These are phyloP conservation scores for Candolleomyces aberdarensis DNA, from an alignment of 768 basidiomycete genomes.

Conservation along the genomic window DNA sequence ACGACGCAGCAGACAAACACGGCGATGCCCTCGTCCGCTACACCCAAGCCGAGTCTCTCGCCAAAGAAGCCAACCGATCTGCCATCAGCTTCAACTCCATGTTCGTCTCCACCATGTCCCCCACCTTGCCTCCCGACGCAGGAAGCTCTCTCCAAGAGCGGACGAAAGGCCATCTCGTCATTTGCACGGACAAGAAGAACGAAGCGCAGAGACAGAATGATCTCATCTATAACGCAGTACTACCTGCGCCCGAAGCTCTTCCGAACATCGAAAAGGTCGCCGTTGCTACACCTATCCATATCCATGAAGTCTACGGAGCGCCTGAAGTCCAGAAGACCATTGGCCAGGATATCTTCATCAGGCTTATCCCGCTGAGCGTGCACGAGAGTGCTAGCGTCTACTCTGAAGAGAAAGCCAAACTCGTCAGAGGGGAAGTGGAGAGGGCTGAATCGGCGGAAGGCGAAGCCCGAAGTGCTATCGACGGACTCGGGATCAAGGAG, in stretches of 20 bases:
- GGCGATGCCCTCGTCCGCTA: slow-evolving; percentile 85
- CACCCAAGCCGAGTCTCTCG: slow-evolving; percentile 68
- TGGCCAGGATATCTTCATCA: slow-evolving; percentile 85
- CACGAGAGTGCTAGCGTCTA: slow-evolving; percentile 96
- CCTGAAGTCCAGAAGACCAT: slow-evolving; percentile 94
- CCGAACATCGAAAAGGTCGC: slow-evolving; percentile 78
- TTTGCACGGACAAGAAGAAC: slow-evolving; percentile 70
- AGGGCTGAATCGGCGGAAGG: slow-evolving; percentile 80
- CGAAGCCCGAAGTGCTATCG: slow-evolving; percentile 74
- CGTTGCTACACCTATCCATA: slow-evolving; percentile 82
- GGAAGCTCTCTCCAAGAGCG: slow-evolving; percentile 77
- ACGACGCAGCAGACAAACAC: slow-evolving; percentile 72
- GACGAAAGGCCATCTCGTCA: slow-evolving; percentile 75
- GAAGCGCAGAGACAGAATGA: slow-evolving; percentile 91
- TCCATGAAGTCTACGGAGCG: slow-evolving; percentile 90
- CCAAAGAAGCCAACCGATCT: slow-evolving; percentile 78
- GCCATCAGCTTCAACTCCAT: slow-evolving; percentile 66
- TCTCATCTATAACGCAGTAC: slow-evolving; percentile 91
- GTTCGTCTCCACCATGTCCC: slow-evolving; percentile 69
- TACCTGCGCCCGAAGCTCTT: slow-evolving; percentile 76
- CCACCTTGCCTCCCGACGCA: slow-evolving; percentile 86
- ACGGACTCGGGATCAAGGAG: slow-evolving; percentile 76
- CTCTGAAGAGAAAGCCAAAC: slow-evolving; percentile 97
- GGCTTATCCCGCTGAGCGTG: slow-evolving; percentile 87
- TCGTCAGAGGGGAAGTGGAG: slow-evolving; percentile 85